These are phyloP conservation scores for Penicillium nucicola DNA, from an alignment of 495 filamentous ascomycete genomes.

Conservation along the genomic window DNA sequence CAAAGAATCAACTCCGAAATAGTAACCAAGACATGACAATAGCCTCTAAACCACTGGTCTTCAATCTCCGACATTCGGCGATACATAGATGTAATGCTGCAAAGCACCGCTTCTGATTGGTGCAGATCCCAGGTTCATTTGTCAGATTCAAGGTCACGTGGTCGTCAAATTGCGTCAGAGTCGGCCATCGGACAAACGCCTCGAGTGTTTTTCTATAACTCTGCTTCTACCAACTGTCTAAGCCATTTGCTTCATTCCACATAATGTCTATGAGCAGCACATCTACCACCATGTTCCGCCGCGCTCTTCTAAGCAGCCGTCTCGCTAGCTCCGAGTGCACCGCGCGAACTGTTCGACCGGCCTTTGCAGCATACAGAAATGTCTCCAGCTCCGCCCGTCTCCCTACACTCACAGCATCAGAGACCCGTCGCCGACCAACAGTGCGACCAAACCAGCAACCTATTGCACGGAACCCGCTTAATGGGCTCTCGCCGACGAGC, in stretches of 20 bases:
- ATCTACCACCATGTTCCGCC: constrained; percentile 36
- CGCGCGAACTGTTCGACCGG: constrained; percentile 24
- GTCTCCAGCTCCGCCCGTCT: constrained; percentile 40
- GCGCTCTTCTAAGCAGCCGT: constrained; percentile 27
- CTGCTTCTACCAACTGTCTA: constrained; percentile 6
- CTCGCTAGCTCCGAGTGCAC: constrained; percentile 26
- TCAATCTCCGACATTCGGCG: constrained; percentile 13
- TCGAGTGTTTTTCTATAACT: constrained; percentile 3
- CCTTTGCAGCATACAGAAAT: constrained; percentile 30
- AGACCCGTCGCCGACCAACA: constrained; percentile 43
- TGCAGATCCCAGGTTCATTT: constrained; percentile 15
- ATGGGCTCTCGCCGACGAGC: constrained; percentile 34
- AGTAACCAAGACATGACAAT: not conserved
- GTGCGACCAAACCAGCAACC: constrained; percentile 48
- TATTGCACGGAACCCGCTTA: constrained; percentile 25
- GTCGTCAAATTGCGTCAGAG: constrained; percentile 38
- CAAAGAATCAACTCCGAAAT: too few relatives aligned
- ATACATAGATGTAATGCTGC: constrained; percentile 4
- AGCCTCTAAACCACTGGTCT: not conserved
- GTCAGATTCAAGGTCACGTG: constrained; percentile 36
- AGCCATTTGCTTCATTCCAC: not conserved
- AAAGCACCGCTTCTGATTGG: constrained; percentile 29
- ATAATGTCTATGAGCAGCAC: constrained; percentile 33
- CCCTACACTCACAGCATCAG: constrained; percentile 49
- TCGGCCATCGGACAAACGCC: constrained; percentile 10